phyloP scores from a whole-genome alignment of 495 filamentous ascomycete genomes.

The Penicillium argentinense region DNA sequence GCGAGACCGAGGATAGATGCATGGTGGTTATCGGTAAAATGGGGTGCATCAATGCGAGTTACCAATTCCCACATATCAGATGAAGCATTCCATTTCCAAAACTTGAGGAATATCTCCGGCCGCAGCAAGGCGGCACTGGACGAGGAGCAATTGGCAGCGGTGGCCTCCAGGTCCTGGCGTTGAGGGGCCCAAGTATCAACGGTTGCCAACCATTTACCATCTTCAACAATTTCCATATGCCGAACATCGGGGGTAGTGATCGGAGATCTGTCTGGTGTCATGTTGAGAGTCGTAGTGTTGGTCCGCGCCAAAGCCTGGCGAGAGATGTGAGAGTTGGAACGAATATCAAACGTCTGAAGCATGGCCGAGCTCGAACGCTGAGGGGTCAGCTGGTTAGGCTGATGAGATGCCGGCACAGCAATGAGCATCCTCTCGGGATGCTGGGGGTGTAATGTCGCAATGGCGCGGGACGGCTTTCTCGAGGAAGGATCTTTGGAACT shows the following conservation, averaged over 20 bases:
- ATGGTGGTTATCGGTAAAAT: conserved; percentile 52
- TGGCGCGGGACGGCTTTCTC: conserved; percentile 9
- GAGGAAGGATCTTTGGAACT: conserved; percentile 23
- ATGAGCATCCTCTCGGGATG: conserved; percentile 59
- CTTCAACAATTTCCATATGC: conserved; percentile 66
- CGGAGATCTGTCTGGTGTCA: conserved; percentile 63
- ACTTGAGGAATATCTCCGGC: conserved; percentile 80
- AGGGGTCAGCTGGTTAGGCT: conserved; percentile 29
- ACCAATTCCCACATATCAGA: conserved; percentile 68
- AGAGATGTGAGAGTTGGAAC: conserved; percentile 66
- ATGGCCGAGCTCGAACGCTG: conserved; percentile 47
- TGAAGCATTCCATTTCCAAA: conserved; percentile 77
- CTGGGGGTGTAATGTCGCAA: conserved; percentile 51
- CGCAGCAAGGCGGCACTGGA: conserved; percentile 17
- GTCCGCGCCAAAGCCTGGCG: conserved; percentile 87
- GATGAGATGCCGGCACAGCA: conserved; percentile 54
- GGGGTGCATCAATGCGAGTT: conserved; percentile 79
- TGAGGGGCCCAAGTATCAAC: conserved; percentile 87
- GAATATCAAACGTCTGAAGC: conserved; percentile 82
- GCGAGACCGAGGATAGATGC: conserved; percentile 68
- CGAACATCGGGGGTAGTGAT: conserved; percentile 74
- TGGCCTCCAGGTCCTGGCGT: conserved; percentile 56
- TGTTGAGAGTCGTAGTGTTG: conserved; percentile 76
- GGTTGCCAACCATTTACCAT: conserved; percentile 90
- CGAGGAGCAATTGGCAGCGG: conserved; percentile 41